Evolutionary conservation across 805 yeast species (phyloP), one percentile per base, ranked within the genome.

Genomic region (Sugiyamaella mastotermitis): DNA sequence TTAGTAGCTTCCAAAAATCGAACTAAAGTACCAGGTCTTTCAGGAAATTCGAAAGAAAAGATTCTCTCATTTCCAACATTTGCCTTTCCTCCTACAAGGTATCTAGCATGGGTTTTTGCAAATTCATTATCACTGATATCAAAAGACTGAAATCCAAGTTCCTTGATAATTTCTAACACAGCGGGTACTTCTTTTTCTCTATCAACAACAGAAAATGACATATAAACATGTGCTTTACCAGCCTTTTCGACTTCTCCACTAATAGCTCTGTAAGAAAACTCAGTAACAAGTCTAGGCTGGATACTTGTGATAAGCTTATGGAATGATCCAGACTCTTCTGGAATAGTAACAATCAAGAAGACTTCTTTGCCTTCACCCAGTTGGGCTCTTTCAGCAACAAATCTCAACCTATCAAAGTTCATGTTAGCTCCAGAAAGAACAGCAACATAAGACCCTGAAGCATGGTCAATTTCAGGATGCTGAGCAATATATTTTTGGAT

Each of bases 331-430:
- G 97, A 95, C 31, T 68, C 64, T 60, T 92, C 98, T 17, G 97
- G 97, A 47, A 92, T 86, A 31, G 86, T 80, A 13, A 88, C 86
- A 33, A 83, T 76, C 70, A 92, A 69, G 53, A 94, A 90, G 5
- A 86, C 95, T 66, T 92, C 99, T 51, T 81, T 84, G 40, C 97
- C 98, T 60, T 90, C 97, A 64, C 98, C 99, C n/a, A 92, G 71
- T 36, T 85, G 94, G 10, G 98, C 97, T 62, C 99, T 80, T 62
- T 92, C 99, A 42, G 95, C 77, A 15, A 92, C 97, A 61, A 92
- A 92, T 58, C 99, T 74, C 53, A 92, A 70, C 53, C 99, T 74
- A 62, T 90, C 98, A 57, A 92, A 92, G 66, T 94, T 90, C 95
- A 92, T 88, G 63, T 92, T 92, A 24, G 99, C 99, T 42, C 99